These are phyloP conservation scores for Magnaporthiopsis incrustans DNA, from an alignment of 2,329 filamentous ascomycete genomes.

Conservation along the genomic window DNA sequence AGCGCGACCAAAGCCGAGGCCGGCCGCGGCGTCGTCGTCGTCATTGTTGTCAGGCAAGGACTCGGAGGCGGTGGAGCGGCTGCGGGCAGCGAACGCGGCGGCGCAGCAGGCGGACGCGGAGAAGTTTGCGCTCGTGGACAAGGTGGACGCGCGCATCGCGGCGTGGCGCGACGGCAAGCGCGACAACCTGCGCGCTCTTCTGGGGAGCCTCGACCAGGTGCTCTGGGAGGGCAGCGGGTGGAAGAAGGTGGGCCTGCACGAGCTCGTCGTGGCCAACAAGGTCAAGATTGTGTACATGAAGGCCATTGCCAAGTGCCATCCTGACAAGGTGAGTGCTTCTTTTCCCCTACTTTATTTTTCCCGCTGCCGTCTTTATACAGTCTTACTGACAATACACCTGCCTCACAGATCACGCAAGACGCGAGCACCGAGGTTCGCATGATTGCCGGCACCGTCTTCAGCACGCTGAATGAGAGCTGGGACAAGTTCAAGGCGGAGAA, in stretches of 20 bases:
- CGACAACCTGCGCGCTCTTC: slow-evolving; percentile 81
- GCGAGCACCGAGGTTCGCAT: slow-evolving; percentile 57
- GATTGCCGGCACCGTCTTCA: slow-evolving; percentile 59
- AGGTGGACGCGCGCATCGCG: slow-evolving; percentile 70
- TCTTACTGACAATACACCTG: not conserved
- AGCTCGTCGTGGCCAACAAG: slow-evolving; percentile 85
- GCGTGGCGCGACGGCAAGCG: slow-evolving; percentile 86
- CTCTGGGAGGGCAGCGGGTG: slow-evolving; percentile 89
- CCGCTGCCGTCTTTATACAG: too few species aligned
- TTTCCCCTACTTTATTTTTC: too few species aligned
- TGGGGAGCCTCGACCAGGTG: slow-evolving; percentile 80
- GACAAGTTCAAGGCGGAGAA: slow-evolving; percentile 67
- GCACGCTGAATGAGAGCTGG: slow-evolving; percentile 64
- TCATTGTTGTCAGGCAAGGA: slow-evolving; percentile 31
- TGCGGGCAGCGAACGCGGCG: slow-evolving; percentile 77
- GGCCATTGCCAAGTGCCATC: slow-evolving; percentile 96
- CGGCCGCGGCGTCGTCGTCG: slow-evolving; percentile 25
- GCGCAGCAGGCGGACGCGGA: slow-evolving; percentile 85
- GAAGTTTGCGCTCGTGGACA: slow-evolving; percentile 80
- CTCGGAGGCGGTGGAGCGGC: slow-evolving; percentile 70
- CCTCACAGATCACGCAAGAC: slow-evolving; percentile 50
- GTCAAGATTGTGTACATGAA: slow-evolving; percentile 99
- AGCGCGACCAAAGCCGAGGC: slow-evolving; percentile 33
- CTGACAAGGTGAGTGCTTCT: slow-evolving; percentile 72
- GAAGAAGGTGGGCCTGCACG: slow-evolving; percentile 94